Conservation (phyloP, 2,329 filamentous ascomycete genomes). For the Coleophoma cylindrospora region DNA sequence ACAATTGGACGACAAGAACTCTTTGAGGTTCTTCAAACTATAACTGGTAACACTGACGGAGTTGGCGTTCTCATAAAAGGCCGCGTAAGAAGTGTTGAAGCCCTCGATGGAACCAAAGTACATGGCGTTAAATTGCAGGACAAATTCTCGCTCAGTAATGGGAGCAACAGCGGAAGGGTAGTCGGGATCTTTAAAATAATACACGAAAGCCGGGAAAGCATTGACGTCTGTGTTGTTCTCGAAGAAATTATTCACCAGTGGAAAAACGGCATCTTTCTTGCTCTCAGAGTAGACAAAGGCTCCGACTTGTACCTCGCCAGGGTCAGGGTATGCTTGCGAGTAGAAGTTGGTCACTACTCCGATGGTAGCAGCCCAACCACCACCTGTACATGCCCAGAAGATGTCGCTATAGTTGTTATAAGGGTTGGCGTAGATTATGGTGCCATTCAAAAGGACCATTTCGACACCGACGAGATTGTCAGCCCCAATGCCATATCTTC, state of each 20-base stretch:
- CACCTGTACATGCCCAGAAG: constrained; percentile 2
- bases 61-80: constrained; percentile 1
- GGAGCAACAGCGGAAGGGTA: constrained; percentile 1
- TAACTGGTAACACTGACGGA: neutral
- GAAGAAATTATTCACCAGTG: constrained; percentile 1
- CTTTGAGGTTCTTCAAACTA: constrained; percentile 1
- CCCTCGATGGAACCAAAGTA: constrained; percentile 1
- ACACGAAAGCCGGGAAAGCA: neutral
- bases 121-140: constrained; percentile 1
- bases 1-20: neutral
- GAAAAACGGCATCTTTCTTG: neutral
- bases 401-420: constrained; percentile 1
- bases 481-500: neutral
- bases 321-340: neutral
- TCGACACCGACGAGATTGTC: constrained; percentile 1
- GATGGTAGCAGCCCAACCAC: constrained; percentile 1
- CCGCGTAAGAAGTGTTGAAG: neutral
- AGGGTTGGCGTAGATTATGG: constrained; percentile 1
- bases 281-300: constrained; percentile 1
- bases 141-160: neutral
- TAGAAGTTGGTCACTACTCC: constrained; percentile 2
- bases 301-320: constrained; percentile 1
- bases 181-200: constrained; percentile 2
- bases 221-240: constrained; percentile 1
- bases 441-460: constrained; percentile 1